Conservation (phyloP, 2,329 filamentous ascomycete species). For the Xylariaceae sp. region DNA sequence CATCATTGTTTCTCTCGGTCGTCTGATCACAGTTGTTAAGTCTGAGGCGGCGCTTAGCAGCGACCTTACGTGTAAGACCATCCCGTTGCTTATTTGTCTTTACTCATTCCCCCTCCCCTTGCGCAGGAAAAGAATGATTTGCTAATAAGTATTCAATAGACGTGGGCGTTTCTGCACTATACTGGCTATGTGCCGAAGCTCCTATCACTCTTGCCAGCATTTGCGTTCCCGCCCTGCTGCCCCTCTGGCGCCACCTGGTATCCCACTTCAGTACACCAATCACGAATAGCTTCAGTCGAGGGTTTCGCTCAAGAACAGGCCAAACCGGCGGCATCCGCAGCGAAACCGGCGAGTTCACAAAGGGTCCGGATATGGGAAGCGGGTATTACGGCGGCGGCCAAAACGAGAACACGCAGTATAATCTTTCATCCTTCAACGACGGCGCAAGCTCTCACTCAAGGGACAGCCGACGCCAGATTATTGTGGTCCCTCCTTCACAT, state of each 20-base stretch:
- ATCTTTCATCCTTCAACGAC: background rate
- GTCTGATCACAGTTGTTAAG: constrained; percentile 11
- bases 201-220: constrained; percentile 10
- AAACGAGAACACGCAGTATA: background rate
- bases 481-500: background rate
- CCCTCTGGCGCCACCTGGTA: background rate
- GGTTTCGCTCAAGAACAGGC: background rate
- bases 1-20: constrained; percentile 15
- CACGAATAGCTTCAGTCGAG: constrained; percentile 1
- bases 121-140: background rate
- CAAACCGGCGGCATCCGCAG: background rate
- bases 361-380: background rate
- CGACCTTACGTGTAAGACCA: constrained; percentile 14
- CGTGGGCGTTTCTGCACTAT: constrained; percentile 1
- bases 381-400: background rate
- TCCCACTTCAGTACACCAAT: constrained; percentile 1
- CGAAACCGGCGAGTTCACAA: background rate
- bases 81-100: background rate
- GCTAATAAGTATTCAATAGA: background rate
- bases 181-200: constrained; percentile 9
- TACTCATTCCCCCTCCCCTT: background rate
- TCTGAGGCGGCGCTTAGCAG: constrained; percentile 3
- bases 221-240: constrained; percentile 10
- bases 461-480: background rate
- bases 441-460: background rate